Base-by-base conservation (phyloP, 2,329 filamentous ascomycete genomes). In the Penicillium griseofulvum region DNA sequence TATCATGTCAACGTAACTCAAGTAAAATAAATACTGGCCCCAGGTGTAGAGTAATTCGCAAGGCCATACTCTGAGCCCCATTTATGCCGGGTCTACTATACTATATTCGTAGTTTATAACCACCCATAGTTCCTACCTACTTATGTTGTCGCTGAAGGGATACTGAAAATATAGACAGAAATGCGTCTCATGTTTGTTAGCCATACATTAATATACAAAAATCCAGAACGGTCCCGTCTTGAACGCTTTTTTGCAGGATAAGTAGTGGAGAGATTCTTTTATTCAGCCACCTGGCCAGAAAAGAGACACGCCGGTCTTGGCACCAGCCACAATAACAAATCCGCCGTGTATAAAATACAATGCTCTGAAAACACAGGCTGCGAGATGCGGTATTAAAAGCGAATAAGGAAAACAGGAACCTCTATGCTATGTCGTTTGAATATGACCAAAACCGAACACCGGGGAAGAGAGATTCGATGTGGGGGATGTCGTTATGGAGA, bases 401-500 rank as follows among this genome's bases (percentile, higher is more conserved):
- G 42, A 54, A 47, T 53, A 54, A 52, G 48, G 28, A 52, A 58
- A 60, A 56, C 56, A 56, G 42, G 37, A 60, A 68, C 62, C 65
- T 72, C 69, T 71, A 72, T 72, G 68, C 65, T 62, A 69, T 70
- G 69, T 67, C 62, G 64, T 68, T 64, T 63, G 63, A 67, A 55
- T 65, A 66, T 66, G 60, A 68, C 61, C 66, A 63, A 64, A 60
- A 67, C 68, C 69, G 58, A 72, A 74, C 71, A 72, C 71, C 71
- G 61, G 66, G 71, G 70, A 72, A 73, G 66, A 72, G 68, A 73
- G 65, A 70, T 56, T 64, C 61, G 60, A 66, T 58, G 65, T 64
- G 61, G 63, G 63, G 60, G 60, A 39, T 39, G 34, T 31, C 62
- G 58, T 53, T 62, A 65, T 60, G 45, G 52, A 56, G 53, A 61